Conservation (phyloP, 2,329 filamentous ascomycete species). For the Apiospora kogelbergensis region DNA sequence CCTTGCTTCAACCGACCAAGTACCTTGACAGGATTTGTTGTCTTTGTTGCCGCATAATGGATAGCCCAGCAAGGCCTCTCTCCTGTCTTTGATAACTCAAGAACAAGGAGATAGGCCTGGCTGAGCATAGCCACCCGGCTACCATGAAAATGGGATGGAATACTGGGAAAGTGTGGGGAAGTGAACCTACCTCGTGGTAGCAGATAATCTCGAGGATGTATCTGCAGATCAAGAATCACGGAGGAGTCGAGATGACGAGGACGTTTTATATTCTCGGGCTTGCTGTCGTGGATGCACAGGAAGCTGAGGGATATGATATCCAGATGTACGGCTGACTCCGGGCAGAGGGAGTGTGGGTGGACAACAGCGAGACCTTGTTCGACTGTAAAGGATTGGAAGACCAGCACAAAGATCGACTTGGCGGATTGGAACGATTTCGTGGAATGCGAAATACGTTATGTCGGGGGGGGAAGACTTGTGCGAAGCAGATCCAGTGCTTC, state of each 20-base stretch:
- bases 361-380: constrained; percentile 15
- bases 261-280: constrained; percentile 4
- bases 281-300: not conserved
- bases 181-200: not conserved
- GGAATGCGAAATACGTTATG: not conserved
- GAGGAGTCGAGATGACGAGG: not conserved
- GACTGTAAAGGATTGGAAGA: not conserved
- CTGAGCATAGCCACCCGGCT: not conserved
- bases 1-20: not conserved
- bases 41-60: not conserved
- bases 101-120: not conserved
- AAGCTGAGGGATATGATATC: constrained; percentile 1
- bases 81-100: not conserved
- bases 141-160: not conserved
- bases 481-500: constrained; percentile 12
- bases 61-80: not conserved
- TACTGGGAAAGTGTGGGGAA: not conserved
- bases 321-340: not conserved
- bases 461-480: constrained; percentile 7
- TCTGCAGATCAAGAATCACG: not conserved
- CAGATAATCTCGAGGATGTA: not conserved
- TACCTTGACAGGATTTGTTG: not conserved
- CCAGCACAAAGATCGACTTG: constrained; percentile 1
- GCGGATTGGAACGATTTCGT: not conserved
- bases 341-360: constrained; percentile 15